Evolutionary conservation across 1,284 basidiomycete genomes (phyloP), one percentile per base, ranked within the genome.

Genomic region (Ceraceosorus bombacis): DNA sequence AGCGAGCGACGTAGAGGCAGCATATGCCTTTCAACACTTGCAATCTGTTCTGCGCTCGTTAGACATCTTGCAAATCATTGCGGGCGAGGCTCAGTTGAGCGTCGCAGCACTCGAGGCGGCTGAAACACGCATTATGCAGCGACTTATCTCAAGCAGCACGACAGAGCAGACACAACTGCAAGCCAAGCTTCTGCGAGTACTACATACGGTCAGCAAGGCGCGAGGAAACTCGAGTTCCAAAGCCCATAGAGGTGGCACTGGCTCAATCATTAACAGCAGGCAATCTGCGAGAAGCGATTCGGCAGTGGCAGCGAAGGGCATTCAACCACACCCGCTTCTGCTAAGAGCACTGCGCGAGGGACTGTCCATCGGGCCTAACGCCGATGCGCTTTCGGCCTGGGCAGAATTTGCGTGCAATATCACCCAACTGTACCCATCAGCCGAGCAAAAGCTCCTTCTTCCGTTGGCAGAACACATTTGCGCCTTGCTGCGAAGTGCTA

Each of bases 391-490:
- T 10, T 90, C 94, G 72, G 89, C 95, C 74, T 98, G 94, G 94
- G 82, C 96, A 27, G 94, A 97, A 77, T 97, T 98, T 75, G 82
- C 96, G 59, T 83, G 96, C 57, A 90, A 90, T 86, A 88, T 89
- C 0, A 81, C 93, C 6, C 86, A 89, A 0, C 86, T 89, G 67
- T 88, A 90, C 71, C 87, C 88, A 62, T 84, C 85, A 50, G 80
- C 83, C 27, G 80, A 89, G 6, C 83, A 85, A 49, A 79, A 81
- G 12, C 82, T 88, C 48, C 81, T 95, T n/a, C 81, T 85, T 12
- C 86, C 90, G 1, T 80, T 98, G 27, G 87, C 85, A 63, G 89
- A 91, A 64, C 87, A 87, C 67, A 78, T 95, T 54, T 89, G 89
- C 73, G 81, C 83, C 43, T 88, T 92, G 64, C 78, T 94, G n/a